Evolutionary conservation across 1,284 basidiomycete genomes (phyloP), one percentile per base, ranked within the genome.

Genomic region (Tilletia horrida): DNA sequence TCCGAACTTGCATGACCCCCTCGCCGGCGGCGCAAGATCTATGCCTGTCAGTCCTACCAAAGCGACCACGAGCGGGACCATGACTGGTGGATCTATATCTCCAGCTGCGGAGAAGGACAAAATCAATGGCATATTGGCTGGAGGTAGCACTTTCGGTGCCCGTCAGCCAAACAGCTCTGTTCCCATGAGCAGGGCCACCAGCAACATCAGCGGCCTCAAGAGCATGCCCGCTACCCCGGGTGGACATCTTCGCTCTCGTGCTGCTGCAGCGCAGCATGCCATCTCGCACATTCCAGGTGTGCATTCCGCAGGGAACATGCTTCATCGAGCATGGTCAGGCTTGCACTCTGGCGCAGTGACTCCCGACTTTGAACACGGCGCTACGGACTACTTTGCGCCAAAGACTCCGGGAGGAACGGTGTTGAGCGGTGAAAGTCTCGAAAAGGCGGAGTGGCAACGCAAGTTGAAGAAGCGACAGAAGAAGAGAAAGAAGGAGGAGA

Each of bases 401-500:
- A 52, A 52, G 42, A 21, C 3, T 9, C 16, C 18, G 25, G 55
- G 55, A 59, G 16, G 29, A 40, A 16, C 35, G 52, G 21, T 9
- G 55, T 42, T 44, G 25, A 68, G 71, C 2, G 69, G 68, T 23
- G 76, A 73, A 48, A 73, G 73, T 65, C 21, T 68, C 62, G 70
- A 67, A 7, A 76, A 73, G 67, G 44, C 27, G 16, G 79, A 81
- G 61, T 81, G 80, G 80, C 78, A 80, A 65, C 67, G 71, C 57
- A 78, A 80, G 67, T 70, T 81, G 55, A 75, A 74, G 67, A 76
- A 76, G 65, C 72, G 79, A 23, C 71, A 69, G 67, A 74, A 71
- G 64, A 75, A 77, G 68, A 74, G 73, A 55, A 78, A 78, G 64
- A 78, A 79, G 68, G 74, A 78, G 59, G 77, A 81, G 66, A 80